Evolutionary conservation across 345 rosid species (phyloP), one percentile per base, ranked within the genome.

Genomic region (Hibiscus mutabilis): DNA sequence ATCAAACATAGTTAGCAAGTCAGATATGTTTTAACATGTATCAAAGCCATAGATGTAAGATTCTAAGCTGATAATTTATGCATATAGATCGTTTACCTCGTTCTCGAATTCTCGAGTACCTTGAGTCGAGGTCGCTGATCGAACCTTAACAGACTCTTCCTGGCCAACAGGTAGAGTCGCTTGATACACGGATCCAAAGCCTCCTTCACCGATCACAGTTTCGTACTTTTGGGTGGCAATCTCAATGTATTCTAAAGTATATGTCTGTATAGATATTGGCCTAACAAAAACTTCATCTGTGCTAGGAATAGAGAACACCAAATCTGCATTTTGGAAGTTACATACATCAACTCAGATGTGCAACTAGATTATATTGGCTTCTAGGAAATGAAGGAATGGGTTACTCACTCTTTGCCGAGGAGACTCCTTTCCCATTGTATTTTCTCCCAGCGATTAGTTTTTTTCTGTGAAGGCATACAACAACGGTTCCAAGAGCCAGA

Each of bases 121-220:
- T 62, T 85, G 88, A 10, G 80, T 79, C 22, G 89, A 87, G n/a
- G 85, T 82, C 21, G 86, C 80, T 55, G 89, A 85, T 4, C 85
- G 75, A 59, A 85, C 85, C 83, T 87, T 87, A 24, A 82, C 86
- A 44, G 88, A 89, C 47, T 84, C 88, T 74, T 82, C 85, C 51
- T 80, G 79, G 33, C 87, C 88, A 76, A 82, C 84, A 64, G 55
- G 66, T 70, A 87, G 72, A 72, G 81, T 82, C 37, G 89, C 92
- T 29, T 68, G 79, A 74, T 81, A 85, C 18, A 85, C 87, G 9
- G 84, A 72, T 68, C 89, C 86, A 40, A 85, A 87, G 16, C 86
- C 86, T 35, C 92, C 92, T 75, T 82, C 88, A 49, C 81, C 89
- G 52, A 81, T 81, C 78, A 79, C 57, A 15, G 75, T 80, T 72